Base-by-base conservation (phyloP, 495 filamentous ascomycete genomes). In the Aspergillus haitiensis region DNA sequence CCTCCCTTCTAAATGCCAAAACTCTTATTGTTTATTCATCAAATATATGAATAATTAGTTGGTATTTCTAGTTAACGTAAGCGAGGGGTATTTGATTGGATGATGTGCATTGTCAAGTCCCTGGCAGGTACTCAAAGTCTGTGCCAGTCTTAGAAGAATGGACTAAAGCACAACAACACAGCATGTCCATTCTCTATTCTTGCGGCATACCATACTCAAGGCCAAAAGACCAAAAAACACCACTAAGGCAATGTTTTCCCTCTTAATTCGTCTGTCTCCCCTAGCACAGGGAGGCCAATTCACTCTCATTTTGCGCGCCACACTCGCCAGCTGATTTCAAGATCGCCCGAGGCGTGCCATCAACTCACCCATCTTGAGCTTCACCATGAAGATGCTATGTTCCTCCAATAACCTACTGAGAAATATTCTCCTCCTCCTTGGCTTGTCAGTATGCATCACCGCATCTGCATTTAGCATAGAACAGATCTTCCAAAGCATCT, bases 381-480 rank as follows among this genome's bases (percentile, higher is more conserved):
- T 40, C 21, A 56, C 48, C 0, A 66, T 68, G 65, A 63, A 31
- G 58, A 12, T 53, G 2, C 31, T 21, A 18, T 10, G 12, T 39
- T 39, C 27, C 7, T 45, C 56, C 37, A 53, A 21, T 33, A 10
- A 32, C 39, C 27, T 55, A 6, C 4, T 59, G 36, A 51, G 59
- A 21, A 57, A 31, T 2, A 15, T 56, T 16, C 5, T 64, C 31
- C 5, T 64, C 1, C 15, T 61, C 27, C 33, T 63, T 5, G 47
- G 16, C 18, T 58, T 65, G 5, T 47, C 57, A 48, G 47, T 53
- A 39, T 52, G 55, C 34, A 44, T 59, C 2, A 16, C 63, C 36
- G 36, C 50, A 7, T 55, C 65, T 0, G 57, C 65, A 11, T 52
- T 59, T 21, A 21, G 44, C 40, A 34, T 62, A 13, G 52, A 60